These are phyloP conservation scores for Botrytis pseudocinerea DNA, from an alignment of 2,329 filamentous ascomycete species.

Conservation along the genomic window DNA sequence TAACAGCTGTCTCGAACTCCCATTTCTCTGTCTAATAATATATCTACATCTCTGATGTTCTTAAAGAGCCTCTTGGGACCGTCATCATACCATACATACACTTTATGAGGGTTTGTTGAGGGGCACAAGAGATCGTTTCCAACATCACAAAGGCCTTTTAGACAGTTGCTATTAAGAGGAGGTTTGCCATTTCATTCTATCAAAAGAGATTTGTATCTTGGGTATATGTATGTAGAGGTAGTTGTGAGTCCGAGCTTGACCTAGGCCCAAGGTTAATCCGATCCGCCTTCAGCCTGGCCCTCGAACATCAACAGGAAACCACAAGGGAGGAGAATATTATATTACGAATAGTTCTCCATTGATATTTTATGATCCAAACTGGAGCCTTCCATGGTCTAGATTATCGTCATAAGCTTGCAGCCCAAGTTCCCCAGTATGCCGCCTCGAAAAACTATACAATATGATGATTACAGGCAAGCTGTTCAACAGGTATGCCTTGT, in stretches of 20 bases:
- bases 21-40: background rate
- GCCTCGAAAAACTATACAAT: conserved; percentile 37
- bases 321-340: background rate
- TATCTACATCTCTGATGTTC: conserved; percentile 1
- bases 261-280: background rate
- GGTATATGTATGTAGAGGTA: background rate
- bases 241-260: background rate
- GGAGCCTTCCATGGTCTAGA: background rate
- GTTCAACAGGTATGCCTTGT: conserved; percentile 37
- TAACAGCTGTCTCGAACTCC: background rate
- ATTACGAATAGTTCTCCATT: conserved; percentile 1
- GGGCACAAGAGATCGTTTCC: background rate
- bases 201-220: background rate
- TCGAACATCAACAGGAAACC: conserved; percentile 1
- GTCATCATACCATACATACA: conserved; percentile 5
- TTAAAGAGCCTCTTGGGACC: background rate
- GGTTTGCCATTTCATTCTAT: background rate
- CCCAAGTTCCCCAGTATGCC: conserved; percentile 23
- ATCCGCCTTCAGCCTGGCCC: conserved; percentile 10
- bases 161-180: background rate
- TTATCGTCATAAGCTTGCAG: background rate
- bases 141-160: background rate
- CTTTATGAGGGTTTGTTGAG: background rate
- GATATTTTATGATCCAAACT: background rate
- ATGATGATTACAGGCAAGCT: conserved; percentile 40